phyloP scores from a whole-genome alignment of 129 eudicot genomes.

The Flaveria brownii region DNA sequence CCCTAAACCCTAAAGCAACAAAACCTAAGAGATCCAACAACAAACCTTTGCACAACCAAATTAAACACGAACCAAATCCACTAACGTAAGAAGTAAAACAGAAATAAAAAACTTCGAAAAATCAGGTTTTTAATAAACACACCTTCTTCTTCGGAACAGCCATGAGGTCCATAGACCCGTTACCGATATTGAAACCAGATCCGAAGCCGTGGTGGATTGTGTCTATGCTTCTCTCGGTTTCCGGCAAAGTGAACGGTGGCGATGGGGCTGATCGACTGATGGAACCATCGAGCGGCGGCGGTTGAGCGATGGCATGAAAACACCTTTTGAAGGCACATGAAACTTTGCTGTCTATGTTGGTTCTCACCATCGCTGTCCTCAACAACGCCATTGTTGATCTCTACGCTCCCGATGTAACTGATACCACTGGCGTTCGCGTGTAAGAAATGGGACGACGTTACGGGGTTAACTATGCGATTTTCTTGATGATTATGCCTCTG shows the following conservation, averaged over 20 bases:
- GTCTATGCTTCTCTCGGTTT: conserved; percentile 22
- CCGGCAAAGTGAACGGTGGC: conserved; percentile 49
- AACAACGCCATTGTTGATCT: conserved; percentile 33
- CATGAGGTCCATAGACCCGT: conserved; percentile 49
- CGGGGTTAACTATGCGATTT: too few relatives aligned
- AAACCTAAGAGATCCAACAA: background rate
- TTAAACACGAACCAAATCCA: background rate
- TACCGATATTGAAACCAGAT: conserved; percentile 7
- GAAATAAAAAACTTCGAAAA: too few relatives aligned
- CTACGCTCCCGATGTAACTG: background rate
- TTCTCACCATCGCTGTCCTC: conserved; percentile 5
- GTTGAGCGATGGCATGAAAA: conserved; percentile 28
- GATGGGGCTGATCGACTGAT: conserved; percentile 20
- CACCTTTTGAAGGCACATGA: conserved; percentile 14
- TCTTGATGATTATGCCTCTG: too few relatives aligned
- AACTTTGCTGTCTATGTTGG: background rate
- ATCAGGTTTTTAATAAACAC: background rate
- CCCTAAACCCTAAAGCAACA: conserved; percentile 22
- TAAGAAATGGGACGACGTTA: background rate
- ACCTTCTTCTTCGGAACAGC: conserved; percentile 66
- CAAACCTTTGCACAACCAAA: background rate
- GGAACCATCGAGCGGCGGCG: conserved; percentile 35
- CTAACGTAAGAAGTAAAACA: background rate
- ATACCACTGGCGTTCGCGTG: too few relatives aligned
- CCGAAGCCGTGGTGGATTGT: background rate